phyloP scores from a whole-genome alignment of 2,329 filamentous ascomycete genomes.

The Onygenales sp. region DNA sequence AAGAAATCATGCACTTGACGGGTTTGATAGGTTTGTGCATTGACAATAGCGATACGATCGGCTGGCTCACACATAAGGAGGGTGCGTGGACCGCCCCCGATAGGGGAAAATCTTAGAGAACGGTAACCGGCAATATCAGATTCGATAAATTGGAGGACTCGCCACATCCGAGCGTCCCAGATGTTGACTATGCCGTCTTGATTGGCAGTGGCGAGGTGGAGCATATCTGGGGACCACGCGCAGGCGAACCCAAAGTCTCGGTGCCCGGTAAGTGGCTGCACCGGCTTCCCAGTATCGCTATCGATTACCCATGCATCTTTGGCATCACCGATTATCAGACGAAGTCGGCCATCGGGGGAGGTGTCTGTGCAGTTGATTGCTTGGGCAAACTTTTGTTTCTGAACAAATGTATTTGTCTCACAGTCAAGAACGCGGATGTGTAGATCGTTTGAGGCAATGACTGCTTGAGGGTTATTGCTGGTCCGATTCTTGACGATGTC shows the following conservation, averaged over 20 bases:
- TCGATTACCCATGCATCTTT: constrained; percentile 33
- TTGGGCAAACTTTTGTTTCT: constrained; percentile 27
- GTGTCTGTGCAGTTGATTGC: constrained; percentile 38
- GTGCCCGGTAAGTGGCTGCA: constrained; percentile 31
- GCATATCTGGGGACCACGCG: constrained; percentile 38
- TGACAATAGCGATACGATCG: constrained; percentile 35
- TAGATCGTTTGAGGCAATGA: constrained; percentile 50
- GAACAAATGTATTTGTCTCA: constrained; percentile 32
- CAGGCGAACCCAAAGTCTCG: constrained; percentile 37
- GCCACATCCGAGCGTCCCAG: constrained; percentile 37
- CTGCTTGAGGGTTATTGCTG: constrained; percentile 39
- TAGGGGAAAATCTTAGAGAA: constrained; percentile 34
- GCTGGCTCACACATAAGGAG: constrained; percentile 35
- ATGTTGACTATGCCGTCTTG: constrained; percentile 38
- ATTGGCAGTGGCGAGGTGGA: constrained; percentile 38
- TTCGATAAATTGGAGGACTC: constrained; percentile 29
- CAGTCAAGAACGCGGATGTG: constrained; percentile 47
- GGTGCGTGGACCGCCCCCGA: constrained; percentile 34
- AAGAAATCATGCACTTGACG: constrained; percentile 38
- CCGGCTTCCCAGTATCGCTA: constrained; percentile 31
- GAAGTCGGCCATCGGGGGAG: constrained; percentile 33
- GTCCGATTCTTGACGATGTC: constrained; percentile 42
- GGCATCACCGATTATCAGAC: constrained; percentile 36
- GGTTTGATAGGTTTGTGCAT: constrained; percentile 32
- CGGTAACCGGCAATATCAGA: constrained; percentile 37